These are phyloP conservation scores for Saturnispora sekii DNA, from an alignment of 805 yeast genomes.

Conservation along the genomic window DNA sequence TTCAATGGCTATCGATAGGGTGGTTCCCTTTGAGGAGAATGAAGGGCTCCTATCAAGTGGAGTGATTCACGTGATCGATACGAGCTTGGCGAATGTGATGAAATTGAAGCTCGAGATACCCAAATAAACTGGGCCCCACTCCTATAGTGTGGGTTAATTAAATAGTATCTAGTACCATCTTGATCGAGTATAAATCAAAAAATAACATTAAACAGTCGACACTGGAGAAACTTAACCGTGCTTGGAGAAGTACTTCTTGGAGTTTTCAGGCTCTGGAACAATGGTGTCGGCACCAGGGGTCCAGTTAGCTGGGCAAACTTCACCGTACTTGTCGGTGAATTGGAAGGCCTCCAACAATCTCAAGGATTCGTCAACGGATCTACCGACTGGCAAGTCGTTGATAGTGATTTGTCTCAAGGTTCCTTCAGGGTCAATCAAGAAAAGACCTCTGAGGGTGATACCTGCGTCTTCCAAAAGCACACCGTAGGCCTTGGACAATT, in stretches of 20 bases:
- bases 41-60: neutral
- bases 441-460: slow-evolving; percentile 95
- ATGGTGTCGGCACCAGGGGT: slow-evolving; percentile 88
- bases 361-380: slow-evolving; percentile 95
- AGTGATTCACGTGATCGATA: slow-evolving; percentile 14
- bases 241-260: slow-evolving; percentile 70
- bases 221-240: slow-evolving; percentile 20
- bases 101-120: slow-evolving; percentile 7
- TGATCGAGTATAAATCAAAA: neutral
- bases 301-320: slow-evolving; percentile 99
- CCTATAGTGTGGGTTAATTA: neutral
- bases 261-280: slow-evolving; percentile 68
- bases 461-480: slow-evolving; percentile 95
- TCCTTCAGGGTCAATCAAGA: slow-evolving; percentile 95
- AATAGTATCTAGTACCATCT: neutral
- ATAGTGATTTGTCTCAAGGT: slow-evolving; percentile 90
- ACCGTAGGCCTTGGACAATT: slow-evolving; percentile 93
- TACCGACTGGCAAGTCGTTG: slow-evolving; percentile 98
- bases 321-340: slow-evolving; percentile 98
- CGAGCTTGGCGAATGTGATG: slow-evolving; percentile 5
- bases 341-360: slow-evolving; percentile 99
- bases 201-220: neutral
- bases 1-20: neutral
- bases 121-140: neutral
- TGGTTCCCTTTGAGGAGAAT: slow-evolving; percentile 1